Conservation (phyloP, 345 rosid species). For the Sisymbrium altissimum region DNA sequence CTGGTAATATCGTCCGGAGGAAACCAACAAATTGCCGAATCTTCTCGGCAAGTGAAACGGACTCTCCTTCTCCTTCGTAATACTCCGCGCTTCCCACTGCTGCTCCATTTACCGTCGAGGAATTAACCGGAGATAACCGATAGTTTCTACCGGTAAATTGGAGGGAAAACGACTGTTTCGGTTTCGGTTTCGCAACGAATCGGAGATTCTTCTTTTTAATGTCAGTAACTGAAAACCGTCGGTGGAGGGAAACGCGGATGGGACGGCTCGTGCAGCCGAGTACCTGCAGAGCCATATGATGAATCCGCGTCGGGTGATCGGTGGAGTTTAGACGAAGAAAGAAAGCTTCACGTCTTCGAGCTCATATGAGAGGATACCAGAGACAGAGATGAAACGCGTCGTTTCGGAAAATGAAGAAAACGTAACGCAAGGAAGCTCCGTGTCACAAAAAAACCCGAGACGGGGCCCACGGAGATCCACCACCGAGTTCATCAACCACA, state of each 20-base stretch:
- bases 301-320: conserved; percentile 12
- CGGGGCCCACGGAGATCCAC: conserved; percentile 29
- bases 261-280: conserved; percentile 41
- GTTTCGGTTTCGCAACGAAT: conserved; percentile 3
- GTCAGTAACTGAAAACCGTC: conserved; percentile 8
- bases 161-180: conserved; percentile 14
- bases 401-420: conserved; percentile 15
- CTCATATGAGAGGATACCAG: conserved; percentile 18
- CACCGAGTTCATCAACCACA: conserved; percentile 29
- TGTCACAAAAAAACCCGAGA: conserved; percentile 10
- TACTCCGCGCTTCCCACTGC: conserved; percentile 37
- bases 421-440: conserved; percentile 22
- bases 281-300: conserved; percentile 58
- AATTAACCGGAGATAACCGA: conserved; percentile 32
- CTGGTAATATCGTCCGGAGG: conserved; percentile 63
- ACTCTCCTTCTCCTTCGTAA: conserved; percentile 36
- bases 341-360: conserved; percentile 3
- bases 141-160: neutral
- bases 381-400: neutral
- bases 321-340: neutral
- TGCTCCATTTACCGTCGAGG: conserved; percentile 62
- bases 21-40: conserved; percentile 48
- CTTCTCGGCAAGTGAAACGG: conserved; percentile 40
- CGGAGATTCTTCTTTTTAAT: conserved; percentile 29
- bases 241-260: conserved; percentile 36